Base-by-base conservation (phyloP, 2,329 filamentous ascomycete species). In the Aschersonia sp. region DNA sequence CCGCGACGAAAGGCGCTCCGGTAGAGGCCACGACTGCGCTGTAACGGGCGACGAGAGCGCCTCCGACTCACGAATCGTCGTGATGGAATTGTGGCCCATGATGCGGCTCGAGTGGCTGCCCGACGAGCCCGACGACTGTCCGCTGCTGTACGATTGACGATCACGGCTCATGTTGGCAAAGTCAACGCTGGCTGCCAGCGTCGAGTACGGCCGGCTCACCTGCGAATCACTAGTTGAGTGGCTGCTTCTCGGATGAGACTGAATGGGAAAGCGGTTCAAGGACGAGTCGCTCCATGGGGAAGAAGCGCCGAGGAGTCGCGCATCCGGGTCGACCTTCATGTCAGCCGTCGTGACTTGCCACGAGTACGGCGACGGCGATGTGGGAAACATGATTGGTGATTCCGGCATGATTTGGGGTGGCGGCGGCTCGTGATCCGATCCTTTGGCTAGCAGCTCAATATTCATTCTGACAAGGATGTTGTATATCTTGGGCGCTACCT, bases 391-490 rank as follows among this genome's bases (percentile, higher is more conserved):
- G 9, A 46, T 43, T 29, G 42, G 42, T n/a, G 51, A 51, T 14
- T 51, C 45, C 3, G 49, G 50, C n/a, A 45, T 5, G 30, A 49
- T 47, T 10, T 50, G 50, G 1, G 51, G 51, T 6, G 53, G 52
- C 10, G 51, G 51, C 4, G 30, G 14, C 29, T 40, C 42, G 10
- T 56, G 57, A 35, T 56, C 55, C 8, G 61, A 58, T 12, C 52
- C 42, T 22, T 55, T 52, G 2, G 50, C 47, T 53, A 61, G 52
- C 50, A 63, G 56, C 46, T 70, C 68, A 11, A 78, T 65, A 54
- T 70, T 77, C 68, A 78, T 71, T 45, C 71, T 65, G 59, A 71
- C 70, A 12, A 79, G 59, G 32, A 74, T 68, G 46, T 76, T 70
- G 45, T 67, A 61, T 11, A 76, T 68, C 46, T 63, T 66, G 1